Evolutionary conservation across 805 yeast species (phyloP).

Genomic region (Cyberlindnera bimundalis): DNA sequence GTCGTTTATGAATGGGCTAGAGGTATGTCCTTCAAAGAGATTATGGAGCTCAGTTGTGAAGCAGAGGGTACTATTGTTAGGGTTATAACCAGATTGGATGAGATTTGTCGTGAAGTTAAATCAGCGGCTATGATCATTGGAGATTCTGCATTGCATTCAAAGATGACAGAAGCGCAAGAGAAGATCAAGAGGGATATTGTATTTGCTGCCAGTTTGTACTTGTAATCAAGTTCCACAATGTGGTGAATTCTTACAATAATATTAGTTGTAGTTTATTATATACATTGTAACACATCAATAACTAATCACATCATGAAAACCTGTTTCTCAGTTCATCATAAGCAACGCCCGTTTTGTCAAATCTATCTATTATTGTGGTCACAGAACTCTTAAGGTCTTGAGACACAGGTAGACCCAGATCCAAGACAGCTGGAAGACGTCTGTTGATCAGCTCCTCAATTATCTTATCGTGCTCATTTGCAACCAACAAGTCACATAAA

Average conservation of each 20-base stretch:
- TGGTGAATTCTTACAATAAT: too few species aligned
- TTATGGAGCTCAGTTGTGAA: constrained; percentile 83
- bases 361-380: constrained; percentile 12
- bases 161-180: constrained; percentile 91
- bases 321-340: constrained; percentile 14
- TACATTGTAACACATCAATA: too few species aligned
- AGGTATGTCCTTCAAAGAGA: constrained; percentile 87
- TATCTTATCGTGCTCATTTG: constrained; percentile 18
- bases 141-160: constrained; percentile 81
- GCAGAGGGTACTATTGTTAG: constrained; percentile 97
- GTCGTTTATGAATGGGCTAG: constrained; percentile 98
- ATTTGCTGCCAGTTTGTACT: constrained; percentile 90
- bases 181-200: constrained; percentile 94
- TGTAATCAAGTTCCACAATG: too few species aligned
- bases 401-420: constrained; percentile 3
- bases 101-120: constrained; percentile 90
- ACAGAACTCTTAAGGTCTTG: constrained; percentile 5
- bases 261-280: too few species aligned
- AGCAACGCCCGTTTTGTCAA: constrained; percentile 14
- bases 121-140: constrained; percentile 94
- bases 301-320: too few species aligned
- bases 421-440: constrained; percentile 11
- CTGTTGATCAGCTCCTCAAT: constrained; percentile 15
- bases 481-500: constrained; percentile 9
- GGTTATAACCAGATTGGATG: constrained; percentile 91